These are phyloP conservation scores for Symmetrospora coprosmae DNA, from an alignment of 768 basidiomycete species.

Conservation along the genomic window DNA sequence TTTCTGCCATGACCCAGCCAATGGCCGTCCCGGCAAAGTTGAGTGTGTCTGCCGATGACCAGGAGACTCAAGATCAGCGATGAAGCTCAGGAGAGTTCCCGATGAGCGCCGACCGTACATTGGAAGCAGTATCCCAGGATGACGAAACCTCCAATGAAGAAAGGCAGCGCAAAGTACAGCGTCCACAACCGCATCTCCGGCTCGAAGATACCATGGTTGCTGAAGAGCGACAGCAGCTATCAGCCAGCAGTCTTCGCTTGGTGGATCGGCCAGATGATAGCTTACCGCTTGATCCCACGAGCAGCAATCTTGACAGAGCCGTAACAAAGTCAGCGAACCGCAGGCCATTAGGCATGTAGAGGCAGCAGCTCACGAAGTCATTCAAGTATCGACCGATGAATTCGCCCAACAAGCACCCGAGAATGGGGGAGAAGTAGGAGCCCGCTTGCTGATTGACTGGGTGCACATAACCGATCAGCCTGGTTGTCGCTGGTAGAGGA, in stretches of 20 bases:
- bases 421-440: conserved; percentile 34
- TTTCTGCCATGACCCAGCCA: conserved; percentile 54
- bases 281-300: conserved; percentile 39
- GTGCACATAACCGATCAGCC: background rate
- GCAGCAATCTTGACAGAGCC: conserved; percentile 41
- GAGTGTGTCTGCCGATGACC: conserved; percentile 22
- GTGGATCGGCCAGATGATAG: too few relatives aligned
- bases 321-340: background rate
- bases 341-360: background rate
- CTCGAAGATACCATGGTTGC: conserved; percentile 49
- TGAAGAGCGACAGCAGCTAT: too few relatives aligned
- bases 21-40: conserved; percentile 42
- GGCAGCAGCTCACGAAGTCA: conserved; percentile 37
- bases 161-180: conserved; percentile 45
- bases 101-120: conserved; percentile 36
- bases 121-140: conserved; percentile 48
- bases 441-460: conserved; percentile 11
- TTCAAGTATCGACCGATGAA: conserved; percentile 46
- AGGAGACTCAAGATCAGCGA: background rate
- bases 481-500: too few relatives aligned
- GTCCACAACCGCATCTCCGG: conserved; percentile 51
- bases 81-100: background rate
- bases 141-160: conserved; percentile 53
- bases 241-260: too few relatives aligned
- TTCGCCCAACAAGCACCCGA: conserved; percentile 47